Base-by-base conservation (phyloP, 345 rosid species). In the Lepidium didymum region DNA sequence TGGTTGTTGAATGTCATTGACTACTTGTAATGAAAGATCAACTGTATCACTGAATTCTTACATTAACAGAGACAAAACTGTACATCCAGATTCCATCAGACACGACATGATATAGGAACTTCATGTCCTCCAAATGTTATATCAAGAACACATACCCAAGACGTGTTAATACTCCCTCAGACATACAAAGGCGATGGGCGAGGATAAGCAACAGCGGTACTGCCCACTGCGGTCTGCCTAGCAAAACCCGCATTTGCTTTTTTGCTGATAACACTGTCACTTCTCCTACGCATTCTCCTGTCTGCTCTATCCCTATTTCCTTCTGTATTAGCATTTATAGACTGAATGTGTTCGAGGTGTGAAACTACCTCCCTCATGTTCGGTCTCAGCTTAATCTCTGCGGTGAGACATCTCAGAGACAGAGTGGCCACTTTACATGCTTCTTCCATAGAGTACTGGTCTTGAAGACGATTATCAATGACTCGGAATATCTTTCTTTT, bases 381-480 rank as follows among this genome's bases (percentile, higher is more conserved):
- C 23, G 77, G 77, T 50, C 77, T 65, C 21, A 73, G 72, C 77
- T 73, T 73, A 41, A 58, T 23, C 61, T 73, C 72, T 14, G 66
- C 14, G 52, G 77, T 73, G 33, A 73, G 46, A 52, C 77, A 73
- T 52, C 77, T 65, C 55, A 73, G 47, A 40, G 72, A 65, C 9
- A 73, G 62, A 33, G 72, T 66, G 23, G 77, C 77, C 54, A 58
- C 71, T 73, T 73, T 73, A 33, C 72, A 58, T 41, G 72, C 77
- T 73, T 73, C 77, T 50, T 73, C 77, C 67, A 91, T 75, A 9
- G 99, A 88, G 75, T 89, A 94, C 68, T 94, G 85, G 29, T 84
- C 91, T 71, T 94, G 92, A 55, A 94, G 84, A 56, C 92, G 95
- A 40, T 88, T 95, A 79, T 91, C 99, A 8, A 87, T 89, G 36